These are phyloP conservation scores for Xylaria longipes DNA, from an alignment of 495 filamentous ascomycete species.

Conservation along the genomic window DNA sequence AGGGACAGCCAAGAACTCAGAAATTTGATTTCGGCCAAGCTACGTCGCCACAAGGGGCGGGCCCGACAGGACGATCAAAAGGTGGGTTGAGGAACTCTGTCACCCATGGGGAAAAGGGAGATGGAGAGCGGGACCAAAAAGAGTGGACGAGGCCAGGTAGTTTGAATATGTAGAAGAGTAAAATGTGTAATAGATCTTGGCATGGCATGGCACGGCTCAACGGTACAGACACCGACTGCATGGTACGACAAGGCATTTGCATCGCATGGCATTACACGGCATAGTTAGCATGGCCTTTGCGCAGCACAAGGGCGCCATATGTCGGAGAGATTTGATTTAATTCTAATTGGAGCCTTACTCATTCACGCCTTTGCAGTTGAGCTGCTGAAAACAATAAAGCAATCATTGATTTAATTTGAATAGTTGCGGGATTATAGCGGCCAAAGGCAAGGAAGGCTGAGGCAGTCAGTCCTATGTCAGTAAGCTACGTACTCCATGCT, in stretches of 20 bases:
- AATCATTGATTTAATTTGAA: background rate
- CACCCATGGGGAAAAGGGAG: background rate
- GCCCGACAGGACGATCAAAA: background rate
- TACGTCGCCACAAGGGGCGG: background rate
- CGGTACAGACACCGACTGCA: constrained; percentile 6
- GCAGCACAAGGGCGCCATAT: background rate
- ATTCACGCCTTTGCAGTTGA: background rate
- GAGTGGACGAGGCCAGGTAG: background rate
- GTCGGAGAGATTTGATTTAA: constrained; percentile 12
- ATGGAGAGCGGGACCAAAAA: constrained; percentile 1
- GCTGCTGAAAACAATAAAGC: background rate
- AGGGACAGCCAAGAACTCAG: background rate
- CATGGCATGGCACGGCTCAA: constrained; percentile 3
- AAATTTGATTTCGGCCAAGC: constrained; percentile 9
- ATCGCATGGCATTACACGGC: constrained; percentile 23
- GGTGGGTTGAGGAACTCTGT: background rate
- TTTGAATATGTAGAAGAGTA: constrained; percentile 25
- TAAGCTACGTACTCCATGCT: too few species aligned
- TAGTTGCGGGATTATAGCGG: background rate
- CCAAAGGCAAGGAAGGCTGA: background rate
- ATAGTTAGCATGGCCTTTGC: constrained; percentile 16
- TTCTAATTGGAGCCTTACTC: background rate
- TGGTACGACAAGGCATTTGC: constrained; percentile 19
- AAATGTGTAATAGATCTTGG: constrained; percentile 36
- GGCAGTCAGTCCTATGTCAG: background rate